Evolutionary conservation across 2,329 filamentous ascomycete genomes (phyloP), one percentile per base, ranked within the genome.

Genomic region (Venturia carpophila): DNA sequence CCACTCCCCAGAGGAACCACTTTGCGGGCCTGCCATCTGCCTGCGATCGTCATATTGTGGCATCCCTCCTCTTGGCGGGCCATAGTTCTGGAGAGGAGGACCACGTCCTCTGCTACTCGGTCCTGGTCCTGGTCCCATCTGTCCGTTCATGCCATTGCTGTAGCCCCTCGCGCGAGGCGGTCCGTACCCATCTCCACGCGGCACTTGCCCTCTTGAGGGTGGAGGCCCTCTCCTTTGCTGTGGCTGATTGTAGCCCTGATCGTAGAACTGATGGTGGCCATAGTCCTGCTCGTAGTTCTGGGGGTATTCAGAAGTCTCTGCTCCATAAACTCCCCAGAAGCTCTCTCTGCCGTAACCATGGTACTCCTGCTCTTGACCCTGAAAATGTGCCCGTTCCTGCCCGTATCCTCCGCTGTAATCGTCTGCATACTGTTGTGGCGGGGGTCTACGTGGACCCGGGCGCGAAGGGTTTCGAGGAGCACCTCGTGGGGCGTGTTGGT

Each of bases 391-490:
- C 11, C 37, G 37, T 15, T 42, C 37, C 21, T 37, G 56, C n/a
- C 45, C 63, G 19, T 62, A 58, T 17, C 52, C 34, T 17, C 52
- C 34, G 19, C 27, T 30, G 34, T 45, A 30, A 10, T 42, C 37
- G 5, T 45, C 21, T 4, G 30, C 34, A 10, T 64, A 52, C 1
- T 64, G 63, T 17, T 42, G 47, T 3, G 47, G 49, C 4, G 45
- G 62, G 9, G 62, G 47, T 13, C 63, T 49, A 39, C 63, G 47
- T 42, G 52, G 52, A 30, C 30, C 39, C 19, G 37, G 21, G 19
- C 55, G 64, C 62, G 64, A 34, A 62, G 66, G 42, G 72, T 69
- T 68, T 68, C 64, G 71, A 64, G 67, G 30, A 60, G 65, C 43
- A 64, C 63, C 43, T 64, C 45, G 24, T 27, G 65, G 55, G 13